phyloP scores from a whole-genome alignment of 2,329 filamentous ascomycete genomes.

The Coniochaeta ligniaria region DNA sequence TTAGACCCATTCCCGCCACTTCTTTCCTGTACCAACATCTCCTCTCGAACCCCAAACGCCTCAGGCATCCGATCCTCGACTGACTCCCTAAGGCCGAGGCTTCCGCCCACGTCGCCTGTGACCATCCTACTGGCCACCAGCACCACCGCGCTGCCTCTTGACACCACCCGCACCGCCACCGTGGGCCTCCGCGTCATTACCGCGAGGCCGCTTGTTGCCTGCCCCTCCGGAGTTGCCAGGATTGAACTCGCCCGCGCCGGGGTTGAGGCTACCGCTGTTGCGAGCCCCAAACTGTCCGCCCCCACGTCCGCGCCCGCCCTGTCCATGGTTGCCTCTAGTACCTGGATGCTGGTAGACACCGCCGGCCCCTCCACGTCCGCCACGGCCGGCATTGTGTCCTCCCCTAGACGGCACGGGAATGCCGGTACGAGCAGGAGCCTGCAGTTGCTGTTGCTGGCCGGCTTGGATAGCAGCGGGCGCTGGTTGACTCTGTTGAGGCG shows the following conservation, averaged over 20 bases:
- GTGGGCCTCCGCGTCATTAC: conserved; percentile 34
- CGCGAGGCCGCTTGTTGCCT: conserved; percentile 45
- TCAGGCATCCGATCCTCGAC: neutral
- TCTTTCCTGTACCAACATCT: neutral
- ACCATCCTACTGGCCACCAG: conserved; percentile 6
- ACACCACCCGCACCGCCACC: conserved; percentile 12
- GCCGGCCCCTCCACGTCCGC: conserved; percentile 8
- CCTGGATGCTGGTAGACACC: conserved; percentile 17
- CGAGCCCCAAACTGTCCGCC: conserved; percentile 7
- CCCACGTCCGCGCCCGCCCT: conserved; percentile 13
- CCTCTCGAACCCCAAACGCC: neutral
- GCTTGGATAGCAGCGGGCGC: conserved; percentile 9
- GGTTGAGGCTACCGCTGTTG: conserved; percentile 25
- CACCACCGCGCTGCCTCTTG: conserved; percentile 25
- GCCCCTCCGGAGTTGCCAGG: conserved; percentile 37
- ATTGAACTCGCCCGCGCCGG: conserved; percentile 38
- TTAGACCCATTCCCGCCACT: neutral
- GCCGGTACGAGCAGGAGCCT: conserved; percentile 10
- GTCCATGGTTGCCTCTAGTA: conserved; percentile 11
- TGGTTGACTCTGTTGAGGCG: conserved; percentile 8
- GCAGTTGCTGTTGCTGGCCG: conserved; percentile 6
- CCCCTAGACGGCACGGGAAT: conserved; percentile 16
- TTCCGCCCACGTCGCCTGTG: neutral
- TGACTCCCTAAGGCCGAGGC: neutral
- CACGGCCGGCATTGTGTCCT: conserved; percentile 12